Conservation (phyloP, 1,284 basidiomycete species). For the Moniliophthora roreri region DNA sequence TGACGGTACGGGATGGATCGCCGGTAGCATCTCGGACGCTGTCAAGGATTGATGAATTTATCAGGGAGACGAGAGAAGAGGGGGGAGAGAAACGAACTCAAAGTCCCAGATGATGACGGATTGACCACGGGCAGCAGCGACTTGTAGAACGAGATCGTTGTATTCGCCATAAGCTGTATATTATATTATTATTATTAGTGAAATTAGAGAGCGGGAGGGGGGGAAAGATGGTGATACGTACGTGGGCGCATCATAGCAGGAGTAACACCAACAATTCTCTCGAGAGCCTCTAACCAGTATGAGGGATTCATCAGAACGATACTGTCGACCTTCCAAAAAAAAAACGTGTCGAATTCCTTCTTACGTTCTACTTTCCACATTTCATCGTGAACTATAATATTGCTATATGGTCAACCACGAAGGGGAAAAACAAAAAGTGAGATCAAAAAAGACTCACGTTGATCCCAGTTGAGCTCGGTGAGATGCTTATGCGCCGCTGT, state of each 20-base stretch:
- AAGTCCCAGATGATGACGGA: constrained; percentile 18
- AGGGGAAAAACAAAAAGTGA: background rate
- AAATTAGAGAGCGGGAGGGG: background rate
- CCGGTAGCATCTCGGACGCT: background rate
- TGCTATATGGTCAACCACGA: background rate
- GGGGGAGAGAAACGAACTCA: background rate
- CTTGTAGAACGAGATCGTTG: constrained; percentile 26
- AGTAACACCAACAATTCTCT: constrained; percentile 25
- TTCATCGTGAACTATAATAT: constrained; percentile 13
- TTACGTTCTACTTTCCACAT: constrained; percentile 16
- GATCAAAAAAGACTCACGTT: background rate
- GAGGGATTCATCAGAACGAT: background rate
- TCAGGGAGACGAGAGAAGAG: background rate
- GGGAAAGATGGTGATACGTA: constrained; percentile 16
- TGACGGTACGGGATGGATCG: background rate
- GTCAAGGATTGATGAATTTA: too few relatives aligned
- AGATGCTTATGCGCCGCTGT: background rate
- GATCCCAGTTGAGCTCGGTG: background rate
- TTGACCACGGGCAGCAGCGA: constrained; percentile 23
- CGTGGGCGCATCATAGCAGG: constrained; percentile 33
- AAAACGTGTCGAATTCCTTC: background rate
- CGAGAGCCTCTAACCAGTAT: constrained; percentile 30
- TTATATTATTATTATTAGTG: background rate
- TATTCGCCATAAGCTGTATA: constrained; percentile 29
- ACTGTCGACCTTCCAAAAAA: background rate